Evolutionary conservation across 2,329 filamentous ascomycete genomes (phyloP).

Genomic region (Magnaporthiopsis incrustans): DNA sequence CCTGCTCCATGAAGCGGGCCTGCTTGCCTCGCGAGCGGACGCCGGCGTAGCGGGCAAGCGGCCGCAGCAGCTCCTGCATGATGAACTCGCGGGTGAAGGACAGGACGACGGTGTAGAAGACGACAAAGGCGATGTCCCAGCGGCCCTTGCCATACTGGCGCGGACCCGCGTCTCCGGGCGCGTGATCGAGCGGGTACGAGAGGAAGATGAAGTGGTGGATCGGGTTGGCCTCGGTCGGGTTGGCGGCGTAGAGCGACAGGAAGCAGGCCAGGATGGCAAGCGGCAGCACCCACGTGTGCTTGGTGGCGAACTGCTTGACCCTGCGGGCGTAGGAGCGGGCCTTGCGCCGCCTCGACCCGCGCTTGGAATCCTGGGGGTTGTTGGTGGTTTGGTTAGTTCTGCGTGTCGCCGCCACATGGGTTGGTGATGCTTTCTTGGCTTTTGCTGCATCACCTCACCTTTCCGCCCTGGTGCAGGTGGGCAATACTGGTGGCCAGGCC

Average conservation of each 20-base stretch:
- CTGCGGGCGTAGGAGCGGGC: constrained; percentile 46
- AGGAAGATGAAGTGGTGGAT: constrained; percentile 79
- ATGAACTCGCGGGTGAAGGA: constrained; percentile 93
- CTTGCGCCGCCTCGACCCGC: constrained; percentile 46
- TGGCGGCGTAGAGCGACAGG: constrained; percentile 61
- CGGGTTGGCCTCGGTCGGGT: constrained; percentile 71
- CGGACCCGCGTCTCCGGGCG: constrained; percentile 24
- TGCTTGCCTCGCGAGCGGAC: constrained; percentile 71
- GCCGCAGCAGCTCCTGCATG: constrained; percentile 83
- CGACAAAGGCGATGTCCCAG: constrained; percentile 78
- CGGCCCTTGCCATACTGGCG: constrained; percentile 79
- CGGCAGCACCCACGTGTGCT: constrained; percentile 58
- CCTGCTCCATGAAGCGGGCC: constrained; percentile 89
- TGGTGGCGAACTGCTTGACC: constrained; percentile 41
- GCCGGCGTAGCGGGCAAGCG: constrained; percentile 61
- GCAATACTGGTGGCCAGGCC: constrained; percentile 45
- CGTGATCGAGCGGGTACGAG: constrained; percentile 65
- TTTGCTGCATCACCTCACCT: not conserved
- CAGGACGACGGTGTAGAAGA: constrained; percentile 82
- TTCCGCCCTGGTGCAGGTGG: constrained; percentile 24
- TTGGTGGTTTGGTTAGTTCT: constrained; percentile 3
- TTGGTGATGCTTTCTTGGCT: not conserved
- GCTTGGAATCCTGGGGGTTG: constrained; percentile 23
- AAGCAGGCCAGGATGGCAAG: constrained; percentile 59
- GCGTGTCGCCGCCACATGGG: not conserved